These are phyloP conservation scores for Cutaneotrichosporon sp. DNA, from an alignment of 1,284 basidiomycete species.

Conservation along the genomic window DNA sequence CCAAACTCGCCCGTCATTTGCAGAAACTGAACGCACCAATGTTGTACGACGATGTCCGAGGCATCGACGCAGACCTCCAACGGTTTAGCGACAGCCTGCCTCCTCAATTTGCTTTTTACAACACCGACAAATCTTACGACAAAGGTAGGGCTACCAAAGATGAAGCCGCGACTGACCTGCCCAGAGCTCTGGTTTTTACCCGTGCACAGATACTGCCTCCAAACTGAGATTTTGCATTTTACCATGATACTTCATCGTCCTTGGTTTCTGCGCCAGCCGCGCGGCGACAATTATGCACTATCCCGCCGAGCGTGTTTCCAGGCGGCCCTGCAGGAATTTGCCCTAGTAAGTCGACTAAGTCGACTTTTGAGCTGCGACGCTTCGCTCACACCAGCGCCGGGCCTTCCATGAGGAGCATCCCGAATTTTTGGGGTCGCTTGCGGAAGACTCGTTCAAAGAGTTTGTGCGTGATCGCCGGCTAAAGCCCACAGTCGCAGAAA, in stretches of 20 bases:
- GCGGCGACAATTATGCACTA: slow-evolving; percentile 30
- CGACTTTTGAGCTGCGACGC: neutral
- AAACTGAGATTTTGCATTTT: slow-evolving; percentile 44
- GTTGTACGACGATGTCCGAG: slow-evolving; percentile 74
- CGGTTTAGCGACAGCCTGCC: slow-evolving; percentile 70
- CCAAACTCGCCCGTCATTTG: slow-evolving; percentile 76
- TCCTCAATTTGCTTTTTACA: slow-evolving; percentile 45
- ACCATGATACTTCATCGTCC: slow-evolving; percentile 46
- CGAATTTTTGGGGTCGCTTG: slow-evolving; percentile 39
- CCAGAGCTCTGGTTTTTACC: slow-evolving; percentile 35
- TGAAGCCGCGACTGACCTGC: slow-evolving; percentile 1
- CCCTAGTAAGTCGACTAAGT: slow-evolving; percentile 23
- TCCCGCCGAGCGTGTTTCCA: slow-evolving; percentile 42
- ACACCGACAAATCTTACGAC: slow-evolving; percentile 34
- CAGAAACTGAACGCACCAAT: slow-evolving; percentile 72
- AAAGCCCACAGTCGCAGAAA: neutral
- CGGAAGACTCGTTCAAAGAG: slow-evolving; percentile 40
- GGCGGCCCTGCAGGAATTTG: slow-evolving; percentile 39
- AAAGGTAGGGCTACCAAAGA: slow-evolving; percentile 15
- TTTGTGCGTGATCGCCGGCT: slow-evolving; percentile 40
- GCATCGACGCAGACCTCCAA: slow-evolving; percentile 75
- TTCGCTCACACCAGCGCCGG: slow-evolving; percentile 25
- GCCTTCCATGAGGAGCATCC: slow-evolving; percentile 41
- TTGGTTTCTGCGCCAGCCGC: slow-evolving; percentile 40
- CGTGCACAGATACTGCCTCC: slow-evolving; percentile 45